phyloP scores from a whole-genome alignment of 495 filamentous ascomycete genomes.

The Darksidea phi region DNA sequence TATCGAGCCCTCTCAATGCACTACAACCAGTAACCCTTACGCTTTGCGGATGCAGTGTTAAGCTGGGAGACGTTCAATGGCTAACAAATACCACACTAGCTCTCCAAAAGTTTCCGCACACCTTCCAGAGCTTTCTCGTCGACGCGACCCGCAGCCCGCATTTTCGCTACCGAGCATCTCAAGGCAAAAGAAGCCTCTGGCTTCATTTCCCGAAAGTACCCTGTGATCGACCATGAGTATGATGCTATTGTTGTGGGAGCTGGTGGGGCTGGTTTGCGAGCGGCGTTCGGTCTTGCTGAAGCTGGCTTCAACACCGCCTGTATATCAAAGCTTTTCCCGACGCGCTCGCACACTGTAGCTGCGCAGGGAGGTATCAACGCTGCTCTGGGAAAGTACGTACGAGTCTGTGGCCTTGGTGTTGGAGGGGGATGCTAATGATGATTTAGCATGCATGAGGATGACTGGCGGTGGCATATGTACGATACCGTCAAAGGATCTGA shows the following conservation, averaged over 20 bases:
- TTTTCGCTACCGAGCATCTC: conserved; percentile 79
- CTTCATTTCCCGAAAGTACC: conserved; percentile 80
- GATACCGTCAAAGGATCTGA: conserved; percentile 98
- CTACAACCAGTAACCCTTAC: background rate
- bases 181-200: conserved; percentile 88
- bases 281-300: conserved; percentile 94
- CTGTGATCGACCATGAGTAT: conserved; percentile 71
- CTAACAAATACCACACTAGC: conserved; percentile 22
- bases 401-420: background rate
- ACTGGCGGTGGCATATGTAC: conserved; percentile 99
- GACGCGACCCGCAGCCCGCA: conserved; percentile 72
- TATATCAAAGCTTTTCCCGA: conserved; percentile 97
- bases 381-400: conserved; percentile 79
- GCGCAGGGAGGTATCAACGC: conserved; percentile 95
- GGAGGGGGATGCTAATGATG: background rate
- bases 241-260: conserved; percentile 92
- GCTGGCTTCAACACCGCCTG: conserved; percentile 98
- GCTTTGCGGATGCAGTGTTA: background rate
- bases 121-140: conserved; percentile 64
- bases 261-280: conserved; percentile 89
- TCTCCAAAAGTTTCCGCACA: conserved; percentile 32
- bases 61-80: conserved; percentile 13
- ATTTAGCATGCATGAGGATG: conserved; percentile 73
- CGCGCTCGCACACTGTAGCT: conserved; percentile 91
- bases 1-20: background rate